These are phyloP conservation scores for Lentinula boryana DNA, from an alignment of 768 basidiomycete species.

Conservation along the genomic window DNA sequence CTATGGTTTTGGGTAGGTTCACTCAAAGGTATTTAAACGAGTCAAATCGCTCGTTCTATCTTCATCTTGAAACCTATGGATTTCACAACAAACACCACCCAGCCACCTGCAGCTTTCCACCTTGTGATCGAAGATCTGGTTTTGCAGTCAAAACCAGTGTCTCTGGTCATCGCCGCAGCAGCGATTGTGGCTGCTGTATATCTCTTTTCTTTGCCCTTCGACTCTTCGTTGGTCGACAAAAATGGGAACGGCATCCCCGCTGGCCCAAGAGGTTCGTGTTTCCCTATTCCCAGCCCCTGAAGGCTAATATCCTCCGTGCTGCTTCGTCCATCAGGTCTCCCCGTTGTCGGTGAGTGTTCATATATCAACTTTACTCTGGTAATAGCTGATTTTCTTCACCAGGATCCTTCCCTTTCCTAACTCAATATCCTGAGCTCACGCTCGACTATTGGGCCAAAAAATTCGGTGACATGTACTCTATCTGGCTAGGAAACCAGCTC, in stretches of 20 bases:
- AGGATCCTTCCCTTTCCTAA: slow-evolving; percentile 17
- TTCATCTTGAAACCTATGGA: not conserved
- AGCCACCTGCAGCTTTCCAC: not conserved
- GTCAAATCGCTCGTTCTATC: not conserved
- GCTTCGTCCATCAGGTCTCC: not conserved
- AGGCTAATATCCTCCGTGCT: not conserved
- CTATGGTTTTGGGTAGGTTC: not conserved
- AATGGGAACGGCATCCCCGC: not conserved
- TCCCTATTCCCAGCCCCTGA: too few species aligned
- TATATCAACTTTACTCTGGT: not conserved
- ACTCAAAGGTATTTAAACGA: not conserved
- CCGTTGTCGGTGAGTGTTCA: not conserved
- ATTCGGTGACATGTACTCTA: slow-evolving; percentile 27
- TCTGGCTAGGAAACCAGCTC: slow-evolving; percentile 33
- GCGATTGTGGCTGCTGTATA: not conserved
- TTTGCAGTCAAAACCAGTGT: not conserved
- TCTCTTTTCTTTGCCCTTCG: not conserved
- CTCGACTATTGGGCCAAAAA: slow-evolving; percentile 26
- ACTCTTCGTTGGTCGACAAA: not conserved
- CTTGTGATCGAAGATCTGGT: not conserved
- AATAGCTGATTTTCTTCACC: not conserved
- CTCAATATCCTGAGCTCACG: slow-evolving; percentile 26
- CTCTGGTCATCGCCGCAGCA: not conserved
- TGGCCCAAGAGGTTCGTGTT: not conserved
- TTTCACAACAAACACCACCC: not conserved